phyloP scores from a whole-genome alignment of 2,329 filamentous ascomycete species.

The Ceratocystis papillata region DNA sequence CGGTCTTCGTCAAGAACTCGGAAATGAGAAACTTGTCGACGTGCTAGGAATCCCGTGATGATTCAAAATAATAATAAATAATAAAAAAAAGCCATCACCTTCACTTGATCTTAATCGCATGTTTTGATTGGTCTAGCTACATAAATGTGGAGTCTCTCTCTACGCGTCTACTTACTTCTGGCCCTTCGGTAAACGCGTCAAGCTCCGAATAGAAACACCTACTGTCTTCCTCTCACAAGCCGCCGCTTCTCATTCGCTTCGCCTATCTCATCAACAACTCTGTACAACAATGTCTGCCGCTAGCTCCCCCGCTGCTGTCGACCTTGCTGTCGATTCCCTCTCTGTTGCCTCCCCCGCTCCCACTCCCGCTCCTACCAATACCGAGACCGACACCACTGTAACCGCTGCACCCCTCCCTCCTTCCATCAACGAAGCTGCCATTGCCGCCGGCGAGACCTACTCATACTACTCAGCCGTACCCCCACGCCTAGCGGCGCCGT shows the following conservation, averaged over 20 bases:
- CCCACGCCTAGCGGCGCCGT: conserved; percentile 41
- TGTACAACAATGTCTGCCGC: not conserved
- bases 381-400: conserved; percentile 19
- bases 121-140: not conserved
- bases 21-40: too few species aligned
- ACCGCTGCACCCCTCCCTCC: conserved; percentile 51
- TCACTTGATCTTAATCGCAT: not conserved
- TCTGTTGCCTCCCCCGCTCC: not conserved
- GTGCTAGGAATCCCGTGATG: not conserved
- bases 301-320: conserved; percentile 1
- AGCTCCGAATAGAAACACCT: not conserved
- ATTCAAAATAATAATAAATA: not conserved
- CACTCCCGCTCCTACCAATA: not conserved
- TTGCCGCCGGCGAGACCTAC: conserved; percentile 58
- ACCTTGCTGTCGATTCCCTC: conserved; percentile 24
- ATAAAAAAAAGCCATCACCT: not conserved
- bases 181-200: not conserved
- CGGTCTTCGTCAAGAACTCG: too few species aligned
- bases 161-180: conserved; percentile 9
- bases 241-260: not conserved
- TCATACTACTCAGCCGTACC: conserved; percentile 62
- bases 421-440: conserved; percentile 47
- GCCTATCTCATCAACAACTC: too few species aligned
- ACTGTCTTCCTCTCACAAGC: not conserved
- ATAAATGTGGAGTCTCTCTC: not conserved